Evolutionary conservation across 306 rosid genomes (phyloP), one percentile per base, ranked within the genome.

Genomic region (Benincasa hispida): DNA sequence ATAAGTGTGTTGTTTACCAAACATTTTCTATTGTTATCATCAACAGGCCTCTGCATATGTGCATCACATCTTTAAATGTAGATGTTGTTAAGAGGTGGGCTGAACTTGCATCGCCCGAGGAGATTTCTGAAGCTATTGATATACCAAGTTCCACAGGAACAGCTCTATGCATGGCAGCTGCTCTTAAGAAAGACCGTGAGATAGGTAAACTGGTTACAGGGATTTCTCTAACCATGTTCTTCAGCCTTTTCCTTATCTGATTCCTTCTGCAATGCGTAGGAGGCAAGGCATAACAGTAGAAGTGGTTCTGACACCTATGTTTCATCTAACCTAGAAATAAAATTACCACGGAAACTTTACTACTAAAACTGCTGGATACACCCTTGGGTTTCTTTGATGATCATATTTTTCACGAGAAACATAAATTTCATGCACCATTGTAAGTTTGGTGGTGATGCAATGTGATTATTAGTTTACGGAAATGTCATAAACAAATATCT

Each of bases 131-230:
- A 81, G 93, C 97, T 72, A 90, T 95, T 89, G 97, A 95, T 84
- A 89, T 90, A 73, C 85, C 87, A 76, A 86, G 90, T 80, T 87
- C 97, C 74, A 74, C 88, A 79, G 99, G 99, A 83, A 95, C 97
- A 60, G 97, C 99, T 9, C 82, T 95, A 80, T 95, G 99, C 85
- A 89, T 95, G 98, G 99, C 99, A 32, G 98, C 99, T 83, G 93
- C 93, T 76, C 84, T 96, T 66, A 95, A 95, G 91, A 95, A 92
- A 81, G 97, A 89, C 84, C 98, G 92, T 79, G 97, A 95, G 86
- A 87, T 73, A 81, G 99, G 99, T 95, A 90, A 85, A 72, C 76
- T 72, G 75, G 18, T 42, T 56, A 24, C 12, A 17, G 42, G 59
- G 42, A 45, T 72, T 61, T 76, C 51, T 17, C 32, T 75, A 19